Percentiles rank a stretch among this genome's conserved stretches.
phyloP scores from a whole-genome alignment of 2,329 filamentous ascomycete species.

The Huntiella bhutanensis region DNA sequence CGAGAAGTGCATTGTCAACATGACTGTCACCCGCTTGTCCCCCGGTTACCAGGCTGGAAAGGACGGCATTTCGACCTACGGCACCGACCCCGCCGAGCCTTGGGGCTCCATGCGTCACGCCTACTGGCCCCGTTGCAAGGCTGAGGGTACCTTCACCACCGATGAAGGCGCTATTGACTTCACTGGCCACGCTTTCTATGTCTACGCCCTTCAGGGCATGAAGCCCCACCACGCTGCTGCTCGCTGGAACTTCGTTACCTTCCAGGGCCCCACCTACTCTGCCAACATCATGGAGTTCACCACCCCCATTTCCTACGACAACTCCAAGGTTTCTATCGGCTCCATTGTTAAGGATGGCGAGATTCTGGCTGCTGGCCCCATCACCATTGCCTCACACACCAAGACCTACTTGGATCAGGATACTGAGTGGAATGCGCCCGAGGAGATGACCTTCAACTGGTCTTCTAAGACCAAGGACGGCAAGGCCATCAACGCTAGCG shows the following conservation, averaged over 20 bases:
- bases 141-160: conserved; percentile 71
- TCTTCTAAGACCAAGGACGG: conserved; percentile 58
- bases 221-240: conserved; percentile 93
- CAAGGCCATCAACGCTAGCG: conserved; percentile 46
- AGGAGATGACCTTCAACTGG: conserved; percentile 58
- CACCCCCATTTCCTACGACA: conserved; percentile 82
- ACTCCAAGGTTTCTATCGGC: conserved; percentile 65
- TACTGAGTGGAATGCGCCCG: conserved; percentile 80
- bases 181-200: conserved; percentile 59
- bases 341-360: conserved; percentile 65
- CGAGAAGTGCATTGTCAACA: conserved; percentile 61
- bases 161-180: conserved; percentile 66
- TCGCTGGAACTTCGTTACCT: conserved; percentile 84
- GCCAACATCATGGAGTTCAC: conserved; percentile 92
- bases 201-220: conserved; percentile 88
- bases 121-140: conserved; percentile 79
- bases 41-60: conserved; percentile 75
- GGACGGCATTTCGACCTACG: conserved; percentile 67
- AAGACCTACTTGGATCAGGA: conserved; percentile 52
- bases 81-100: conserved; percentile 66
- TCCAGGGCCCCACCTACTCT: conserved; percentile 72
- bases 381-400: conserved; percentile 49
- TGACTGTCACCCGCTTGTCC: conserved; percentile 56
- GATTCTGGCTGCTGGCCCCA: conserved; percentile 53
- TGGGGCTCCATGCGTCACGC: conserved; percentile 86